Base-by-base conservation (phyloP, 768 basidiomycete species). In the Tricholoma terreum region DNA sequence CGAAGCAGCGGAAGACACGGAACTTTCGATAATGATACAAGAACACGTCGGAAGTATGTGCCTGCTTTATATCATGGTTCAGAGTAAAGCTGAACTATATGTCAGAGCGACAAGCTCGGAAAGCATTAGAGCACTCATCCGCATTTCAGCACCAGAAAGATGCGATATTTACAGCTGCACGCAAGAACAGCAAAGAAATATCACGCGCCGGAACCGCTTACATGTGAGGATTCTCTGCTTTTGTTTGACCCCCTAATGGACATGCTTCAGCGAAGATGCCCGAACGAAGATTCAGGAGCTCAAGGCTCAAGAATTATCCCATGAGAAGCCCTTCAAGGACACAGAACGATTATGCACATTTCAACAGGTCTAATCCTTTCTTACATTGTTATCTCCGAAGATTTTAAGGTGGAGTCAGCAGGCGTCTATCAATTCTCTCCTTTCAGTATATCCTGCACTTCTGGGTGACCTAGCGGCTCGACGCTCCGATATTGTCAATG, bases 381-480 rank as follows among this genome's bases (percentile, higher is more conserved):
- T 36, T 19, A 34, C 19, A 36, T 14, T 31, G 19, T 21, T 19
- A 34, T 40, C 15, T 48, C 36, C 19, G 52, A 40, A 49, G 34
- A 58, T 54, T 50, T 42, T 19, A 57, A 36, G 42, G 21, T 42
- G 54, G n/a, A 54, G 14, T 30, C 30, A n/a, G 45, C 31, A 71
- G 71, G 56, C 62, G 30, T 64, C 63, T 27, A 53, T 64, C 33
- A 33, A 59, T 6, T 61, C 64, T 1, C 63, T 73, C 12, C 57
- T 70, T 22, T 55, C 66, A 17, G 19, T 67, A 6, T 73, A 73
- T 59, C 59, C 70, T 15, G 33, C 67, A 8, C 59, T 71, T 11
- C 42, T 74, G 7, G 66, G 73, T 27, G 70, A 74, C 42, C 48
- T 78, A 14, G 75, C 73, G 22, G 60, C 65, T 24, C 71, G 69